Evolutionary conservation across 495 filamentous ascomycete genomes (phyloP).

Genomic region (Trichoderma erinaceum): DNA sequence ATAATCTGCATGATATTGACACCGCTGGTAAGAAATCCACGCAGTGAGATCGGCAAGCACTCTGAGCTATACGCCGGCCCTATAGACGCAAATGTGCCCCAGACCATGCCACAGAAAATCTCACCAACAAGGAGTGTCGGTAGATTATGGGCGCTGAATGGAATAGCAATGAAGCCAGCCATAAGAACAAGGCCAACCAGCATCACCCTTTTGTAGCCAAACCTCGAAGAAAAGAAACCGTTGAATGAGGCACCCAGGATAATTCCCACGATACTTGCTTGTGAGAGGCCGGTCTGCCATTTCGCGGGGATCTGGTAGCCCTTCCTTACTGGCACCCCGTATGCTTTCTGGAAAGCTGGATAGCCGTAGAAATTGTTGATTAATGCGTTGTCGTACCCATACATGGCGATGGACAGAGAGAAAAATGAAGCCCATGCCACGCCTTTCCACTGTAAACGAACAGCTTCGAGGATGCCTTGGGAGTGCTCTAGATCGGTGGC

Average conservation of each 20-base stretch:
- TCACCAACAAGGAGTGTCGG: constrained; percentile 55
- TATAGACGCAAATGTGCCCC: constrained; percentile 50
- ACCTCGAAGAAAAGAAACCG: constrained; percentile 41
- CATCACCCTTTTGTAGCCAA: constrained; percentile 41
- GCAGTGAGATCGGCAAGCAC: constrained; percentile 54
- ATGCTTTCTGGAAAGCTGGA: constrained; percentile 30
- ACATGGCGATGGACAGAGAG: constrained; percentile 23
- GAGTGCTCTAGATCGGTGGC: constrained; percentile 8
- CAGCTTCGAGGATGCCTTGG: constrained; percentile 25
- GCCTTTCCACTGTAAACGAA: constrained; percentile 38
- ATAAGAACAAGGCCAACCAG: constrained; percentile 37
- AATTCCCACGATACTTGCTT: constrained; percentile 35
- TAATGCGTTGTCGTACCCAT: constrained; percentile 26
- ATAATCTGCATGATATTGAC: constrained; percentile 67
- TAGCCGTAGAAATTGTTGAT: constrained; percentile 27
- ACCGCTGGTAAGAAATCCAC: constrained; percentile 59
- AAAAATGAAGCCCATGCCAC: constrained; percentile 43
- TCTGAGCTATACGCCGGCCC: constrained; percentile 46
- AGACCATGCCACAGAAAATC: constrained; percentile 61
- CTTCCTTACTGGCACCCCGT: constrained; percentile 32
- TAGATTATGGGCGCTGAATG: constrained; percentile 53
- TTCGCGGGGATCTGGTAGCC: constrained; percentile 47
- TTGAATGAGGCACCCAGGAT: constrained; percentile 40
- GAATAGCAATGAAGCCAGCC: constrained; percentile 45
- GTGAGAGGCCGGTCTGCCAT: constrained; percentile 35